A percentile compares a stretch with the other conserved stretches of the same genome.
Evolutionary conservation across 139 green algal genomes (phyloP).

Genomic region (Astrephomene gubernaculifera): DNA sequence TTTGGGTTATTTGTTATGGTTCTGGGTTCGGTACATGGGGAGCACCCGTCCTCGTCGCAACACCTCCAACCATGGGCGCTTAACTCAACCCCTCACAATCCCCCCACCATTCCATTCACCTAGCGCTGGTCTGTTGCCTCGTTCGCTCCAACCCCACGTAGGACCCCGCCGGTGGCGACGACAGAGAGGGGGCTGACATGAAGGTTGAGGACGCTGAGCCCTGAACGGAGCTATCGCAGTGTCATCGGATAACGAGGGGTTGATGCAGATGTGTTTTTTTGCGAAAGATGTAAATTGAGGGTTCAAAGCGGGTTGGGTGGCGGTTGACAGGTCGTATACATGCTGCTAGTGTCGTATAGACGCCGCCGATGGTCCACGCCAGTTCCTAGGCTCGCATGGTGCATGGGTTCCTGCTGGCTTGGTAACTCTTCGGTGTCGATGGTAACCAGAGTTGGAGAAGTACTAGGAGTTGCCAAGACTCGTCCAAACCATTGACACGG

Average conservation of each 20-base stretch:
- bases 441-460: conserved; percentile 12
- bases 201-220: conserved; percentile 75
- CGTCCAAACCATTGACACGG: too few species aligned
- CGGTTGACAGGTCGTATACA: too few species aligned
- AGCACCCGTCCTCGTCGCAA: too few species aligned
- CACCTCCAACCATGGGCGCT: too few species aligned
- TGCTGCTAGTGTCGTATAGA: conserved; percentile 12
- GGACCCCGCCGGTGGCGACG: conserved; percentile 39
- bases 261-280: background rate
- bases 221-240: conserved; percentile 11
- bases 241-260: background rate
- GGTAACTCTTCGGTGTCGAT: conserved; percentile 5
- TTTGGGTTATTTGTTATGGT: too few species aligned
- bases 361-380: background rate
- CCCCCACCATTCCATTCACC: too few species aligned
- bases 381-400: background rate
- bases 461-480: too few species aligned
- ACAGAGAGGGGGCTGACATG: conserved; percentile 58
- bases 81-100: too few species aligned
- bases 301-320: background rate
- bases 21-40: too few species aligned
- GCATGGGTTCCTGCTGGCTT: background rate
- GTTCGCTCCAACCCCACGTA: background rate
- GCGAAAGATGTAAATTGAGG: conserved; percentile 7
- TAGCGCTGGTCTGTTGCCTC: too few species aligned